Percentiles rank a stretch among this genome's conserved stretches.
These are phyloP conservation scores for Scytalidium sp. DNA, from an alignment of 2,329 filamentous ascomycete genomes.

Conservation along the genomic window DNA sequence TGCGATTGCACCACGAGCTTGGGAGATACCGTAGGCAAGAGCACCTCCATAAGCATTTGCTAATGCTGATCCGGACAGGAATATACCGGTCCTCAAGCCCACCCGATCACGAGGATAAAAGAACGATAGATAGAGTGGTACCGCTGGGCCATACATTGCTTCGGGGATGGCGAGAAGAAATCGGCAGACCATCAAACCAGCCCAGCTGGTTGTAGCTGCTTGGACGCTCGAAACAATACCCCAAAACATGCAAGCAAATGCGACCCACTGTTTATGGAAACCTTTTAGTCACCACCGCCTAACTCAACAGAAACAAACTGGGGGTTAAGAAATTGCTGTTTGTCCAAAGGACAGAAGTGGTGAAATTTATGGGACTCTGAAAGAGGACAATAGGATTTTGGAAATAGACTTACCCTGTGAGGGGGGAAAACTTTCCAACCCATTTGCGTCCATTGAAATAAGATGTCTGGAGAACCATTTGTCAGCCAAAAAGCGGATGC, in stretches of 20 bases:
- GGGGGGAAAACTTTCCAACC: constrained; percentile 29
- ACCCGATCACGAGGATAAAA: constrained; percentile 65
- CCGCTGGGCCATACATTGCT: constrained; percentile 54
- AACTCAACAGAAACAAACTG: neutral
- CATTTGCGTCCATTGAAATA: constrained; percentile 30
- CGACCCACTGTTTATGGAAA: constrained; percentile 4
- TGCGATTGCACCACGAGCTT: constrained; percentile 61
- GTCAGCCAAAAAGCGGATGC: neutral
- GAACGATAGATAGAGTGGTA: constrained; percentile 59
- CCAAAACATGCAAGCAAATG: constrained; percentile 62
- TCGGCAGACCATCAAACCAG: constrained; percentile 50
- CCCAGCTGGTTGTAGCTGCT: constrained; percentile 58
- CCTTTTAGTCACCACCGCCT: neutral
- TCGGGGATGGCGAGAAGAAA: constrained; percentile 56
- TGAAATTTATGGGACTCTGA: neutral
- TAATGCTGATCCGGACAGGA: constrained; percentile 77
- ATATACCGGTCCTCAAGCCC: constrained; percentile 77
- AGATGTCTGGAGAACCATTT: constrained; percentile 17
- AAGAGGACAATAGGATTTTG: neutral
- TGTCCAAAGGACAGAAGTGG: neutral
- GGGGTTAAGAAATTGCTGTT: neutral
- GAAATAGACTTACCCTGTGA: constrained; percentile 19
- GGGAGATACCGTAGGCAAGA: constrained; percentile 73
- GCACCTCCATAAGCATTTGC: constrained; percentile 77
- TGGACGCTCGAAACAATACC: constrained; percentile 73